These are phyloP conservation scores for Teunomyces stri DNA, from an alignment of 805 yeast genomes.

Conservation along the genomic window DNA sequence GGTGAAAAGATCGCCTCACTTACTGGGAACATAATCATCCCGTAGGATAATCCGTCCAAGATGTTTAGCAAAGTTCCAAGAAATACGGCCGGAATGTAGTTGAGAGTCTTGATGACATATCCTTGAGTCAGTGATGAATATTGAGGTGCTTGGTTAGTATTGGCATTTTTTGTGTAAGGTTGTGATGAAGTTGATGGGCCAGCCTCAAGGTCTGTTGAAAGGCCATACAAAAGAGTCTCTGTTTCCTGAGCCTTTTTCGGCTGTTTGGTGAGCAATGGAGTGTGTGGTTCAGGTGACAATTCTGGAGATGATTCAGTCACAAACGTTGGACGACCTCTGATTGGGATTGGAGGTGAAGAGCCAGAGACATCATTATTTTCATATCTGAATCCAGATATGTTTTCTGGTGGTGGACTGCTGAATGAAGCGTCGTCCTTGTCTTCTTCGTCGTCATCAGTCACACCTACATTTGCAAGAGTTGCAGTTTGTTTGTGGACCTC, in stretches of 20 bases:
- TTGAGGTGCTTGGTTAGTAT: background rate
- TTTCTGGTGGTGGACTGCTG: background rate
- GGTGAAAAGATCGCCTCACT: slow-evolving; percentile 73
- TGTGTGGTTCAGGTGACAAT: slow-evolving; percentile 6
- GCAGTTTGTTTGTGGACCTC: slow-evolving; percentile 59
- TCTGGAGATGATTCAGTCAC: slow-evolving; percentile 1
- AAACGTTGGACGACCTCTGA: background rate
- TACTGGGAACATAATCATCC: slow-evolving; percentile 95
- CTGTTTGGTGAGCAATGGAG: slow-evolving; percentile 13
- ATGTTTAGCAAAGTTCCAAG: slow-evolving; percentile 83
- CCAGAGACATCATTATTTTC: slow-evolving; percentile 1
- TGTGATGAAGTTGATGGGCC: background rate
- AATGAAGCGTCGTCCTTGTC: slow-evolving; percentile 2
- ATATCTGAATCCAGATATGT: slow-evolving; percentile 5
- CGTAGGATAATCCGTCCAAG: slow-evolving; percentile 90
- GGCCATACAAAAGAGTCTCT: background rate
- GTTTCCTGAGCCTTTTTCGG: slow-evolving; percentile 3
- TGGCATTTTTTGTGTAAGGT: background rate
- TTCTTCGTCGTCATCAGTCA: slow-evolving; percentile 31
- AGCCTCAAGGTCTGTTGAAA: slow-evolving; percentile 9
- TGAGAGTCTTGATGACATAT: slow-evolving; percentile 34
- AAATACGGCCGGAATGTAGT: slow-evolving; percentile 74
- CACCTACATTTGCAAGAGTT: slow-evolving; percentile 55
- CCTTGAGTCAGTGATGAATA: background rate
- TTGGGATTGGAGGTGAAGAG: slow-evolving; percentile 11